A percentile compares a stretch with the other conserved stretches of the same genome.
These are phyloP conservation scores for Taphrina confusa DNA, from an alignment of 1,139 yeast species.

Conservation along the genomic window DNA sequence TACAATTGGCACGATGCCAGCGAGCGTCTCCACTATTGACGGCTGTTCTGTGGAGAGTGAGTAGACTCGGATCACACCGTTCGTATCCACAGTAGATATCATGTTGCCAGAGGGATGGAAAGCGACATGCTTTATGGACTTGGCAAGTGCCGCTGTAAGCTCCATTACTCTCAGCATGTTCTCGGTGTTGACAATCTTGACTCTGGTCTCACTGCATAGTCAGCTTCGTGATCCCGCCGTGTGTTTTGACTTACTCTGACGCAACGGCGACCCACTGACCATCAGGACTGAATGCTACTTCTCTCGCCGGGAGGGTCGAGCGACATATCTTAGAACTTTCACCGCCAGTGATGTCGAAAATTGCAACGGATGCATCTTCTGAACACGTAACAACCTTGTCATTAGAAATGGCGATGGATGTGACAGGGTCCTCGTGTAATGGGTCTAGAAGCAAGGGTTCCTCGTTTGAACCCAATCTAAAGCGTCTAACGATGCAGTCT, in stretches of 20 bases:
- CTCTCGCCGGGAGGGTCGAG: constrained; percentile 66
- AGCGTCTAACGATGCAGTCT: constrained; percentile 47
- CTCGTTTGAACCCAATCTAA: constrained; percentile 44
- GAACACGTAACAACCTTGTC: constrained; percentile 47
- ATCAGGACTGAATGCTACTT: constrained; percentile 64
- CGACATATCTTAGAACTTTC: constrained; percentile 43
- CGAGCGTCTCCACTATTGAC: constrained; percentile 50
- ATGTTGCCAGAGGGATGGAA: constrained; percentile 64
- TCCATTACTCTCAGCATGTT: constrained; percentile 48
- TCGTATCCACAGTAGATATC: constrained; percentile 63
- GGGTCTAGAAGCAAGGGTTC: constrained; percentile 45
- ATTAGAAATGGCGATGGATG: constrained; percentile 41
- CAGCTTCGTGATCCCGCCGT: not conserved
- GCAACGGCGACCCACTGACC: constrained; percentile 70
- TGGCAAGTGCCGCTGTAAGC: constrained; percentile 44
- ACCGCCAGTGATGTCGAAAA: constrained; percentile 44
- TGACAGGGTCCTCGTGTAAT: constrained; percentile 43
- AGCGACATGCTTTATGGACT: constrained; percentile 56
- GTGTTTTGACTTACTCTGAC: constrained; percentile 55
- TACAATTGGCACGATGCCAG: constrained; percentile 47
- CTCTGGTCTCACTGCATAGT: constrained; percentile 54
- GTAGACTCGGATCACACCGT: constrained; percentile 67
- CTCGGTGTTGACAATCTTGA: constrained; percentile 58
- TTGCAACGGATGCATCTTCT: constrained; percentile 47
- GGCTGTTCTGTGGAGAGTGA: constrained; percentile 56